A percentile compares a stretch with the other conserved stretches of the same genome.
These are phyloP conservation scores for Achaetomium macrosporum DNA, from an alignment of 2,329 filamentous ascomycete species.

Conservation along the genomic window DNA sequence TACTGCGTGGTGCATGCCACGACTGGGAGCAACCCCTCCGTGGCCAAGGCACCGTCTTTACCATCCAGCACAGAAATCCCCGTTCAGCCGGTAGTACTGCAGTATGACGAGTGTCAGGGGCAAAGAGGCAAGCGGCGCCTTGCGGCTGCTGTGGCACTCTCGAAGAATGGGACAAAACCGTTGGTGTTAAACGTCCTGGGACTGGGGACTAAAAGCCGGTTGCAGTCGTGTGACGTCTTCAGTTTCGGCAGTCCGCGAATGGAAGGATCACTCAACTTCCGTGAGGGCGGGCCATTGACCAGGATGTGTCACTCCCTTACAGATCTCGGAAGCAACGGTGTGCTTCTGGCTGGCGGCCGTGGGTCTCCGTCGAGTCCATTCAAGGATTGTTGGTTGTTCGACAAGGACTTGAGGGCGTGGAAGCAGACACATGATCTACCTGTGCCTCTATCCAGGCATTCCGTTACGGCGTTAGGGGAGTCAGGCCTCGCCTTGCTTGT, in stretches of 20 bases:
- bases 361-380: constrained; percentile 66
- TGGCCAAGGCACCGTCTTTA: not conserved
- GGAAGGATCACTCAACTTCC: constrained; percentile 15
- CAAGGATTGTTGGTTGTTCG: constrained; percentile 70
- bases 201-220: constrained; percentile 39
- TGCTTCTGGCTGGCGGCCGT: constrained; percentile 69
- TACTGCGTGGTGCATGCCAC: constrained; percentile 72
- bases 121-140: constrained; percentile 51
- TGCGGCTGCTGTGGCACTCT: constrained; percentile 45
- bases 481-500: constrained; percentile 52
- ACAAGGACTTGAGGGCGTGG: constrained; percentile 52
- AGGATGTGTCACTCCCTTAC: constrained; percentile 76
- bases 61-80: constrained; percentile 1
- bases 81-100: constrained; percentile 15
- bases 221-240: constrained; percentile 49
- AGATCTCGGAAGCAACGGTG: constrained; percentile 50
- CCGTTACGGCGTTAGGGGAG: constrained; percentile 46
- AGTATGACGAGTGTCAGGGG: constrained; percentile 34
- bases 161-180: constrained; percentile 35
- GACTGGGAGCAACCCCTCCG: constrained; percentile 24
- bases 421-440: constrained; percentile 59
- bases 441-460: constrained; percentile 69
- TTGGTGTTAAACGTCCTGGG: constrained; percentile 40
- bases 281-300: constrained; percentile 33
- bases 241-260: constrained; percentile 8